Percentiles rank a stretch among this genome's conserved stretches.
Evolutionary conservation across 106 monocot genomes (phyloP).

Genomic region (Allium sativum): DNA sequence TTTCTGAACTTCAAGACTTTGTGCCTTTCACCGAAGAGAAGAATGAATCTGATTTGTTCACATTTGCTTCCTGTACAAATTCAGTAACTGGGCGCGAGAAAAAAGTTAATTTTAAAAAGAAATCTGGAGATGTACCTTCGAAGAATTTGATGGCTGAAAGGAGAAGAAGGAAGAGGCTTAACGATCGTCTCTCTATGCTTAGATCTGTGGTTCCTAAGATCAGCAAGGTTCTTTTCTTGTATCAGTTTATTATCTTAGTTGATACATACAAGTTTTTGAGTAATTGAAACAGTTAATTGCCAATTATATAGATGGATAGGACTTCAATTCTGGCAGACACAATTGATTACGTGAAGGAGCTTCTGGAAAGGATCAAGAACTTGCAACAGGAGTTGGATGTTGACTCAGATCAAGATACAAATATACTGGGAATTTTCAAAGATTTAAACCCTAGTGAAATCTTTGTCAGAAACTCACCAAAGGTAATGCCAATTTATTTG

Average conservation of each 20-base stretch:
- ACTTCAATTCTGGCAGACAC: slow-evolving; percentile 95
- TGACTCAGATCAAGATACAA: slow-evolving; percentile 17
- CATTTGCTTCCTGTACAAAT: neutral
- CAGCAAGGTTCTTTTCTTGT: slow-evolving; percentile 51
- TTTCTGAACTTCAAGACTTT: slow-evolving; percentile 2
- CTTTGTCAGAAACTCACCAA: slow-evolving; percentile 68
- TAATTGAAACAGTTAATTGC: neutral
- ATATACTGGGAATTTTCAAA: slow-evolving; percentile 55
- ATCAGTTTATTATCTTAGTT: neutral
- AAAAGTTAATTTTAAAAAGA: slow-evolving; percentile 38
- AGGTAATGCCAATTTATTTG: slow-evolving; percentile 28
- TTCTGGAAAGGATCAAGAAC: slow-evolving; percentile 75
- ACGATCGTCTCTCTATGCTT: slow-evolving; percentile 94
- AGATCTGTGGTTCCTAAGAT: slow-evolving; percentile 97
- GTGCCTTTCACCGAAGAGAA: slow-evolving; percentile 29
- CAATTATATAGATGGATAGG: slow-evolving; percentile 68
- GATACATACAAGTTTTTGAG: neutral
- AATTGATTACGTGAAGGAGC: slow-evolving; percentile 99
- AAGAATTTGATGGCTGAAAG: slow-evolving; percentile 99
- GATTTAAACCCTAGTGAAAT: slow-evolving; percentile 56
- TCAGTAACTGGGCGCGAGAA: neutral
- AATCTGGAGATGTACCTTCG: slow-evolving; percentile 69
- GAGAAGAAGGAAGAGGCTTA: slow-evolving; percentile 79
- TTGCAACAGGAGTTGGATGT: slow-evolving; percentile 65
- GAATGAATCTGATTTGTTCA: slow-evolving; percentile 1